Percentiles rank a stretch among this genome's conserved stretches.
Evolutionary conservation across 345 rosid genomes (phyloP).

Genomic region (Gossypium longicalyx): DNA sequence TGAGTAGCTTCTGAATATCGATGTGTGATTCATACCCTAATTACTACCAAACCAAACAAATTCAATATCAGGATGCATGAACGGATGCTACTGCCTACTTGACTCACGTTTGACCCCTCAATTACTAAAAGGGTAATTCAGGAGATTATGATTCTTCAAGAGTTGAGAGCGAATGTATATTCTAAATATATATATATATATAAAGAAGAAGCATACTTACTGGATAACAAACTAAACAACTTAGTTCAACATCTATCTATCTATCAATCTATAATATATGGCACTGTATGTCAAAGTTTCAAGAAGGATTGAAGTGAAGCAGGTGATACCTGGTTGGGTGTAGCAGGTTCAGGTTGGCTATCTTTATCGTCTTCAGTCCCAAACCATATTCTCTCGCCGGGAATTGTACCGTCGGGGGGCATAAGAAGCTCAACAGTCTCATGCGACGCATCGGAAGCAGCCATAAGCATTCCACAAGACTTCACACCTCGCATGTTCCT

Average conservation of each 20-base stretch:
- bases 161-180: slow-evolving; percentile 1
- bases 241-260: neutral
- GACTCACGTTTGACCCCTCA: neutral
- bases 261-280: neutral
- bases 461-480: slow-evolving; percentile 84
- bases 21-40: neutral
- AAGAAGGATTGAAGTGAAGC: neutral
- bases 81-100: neutral
- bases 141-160: neutral
- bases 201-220: neutral
- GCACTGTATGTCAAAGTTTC: neutral
- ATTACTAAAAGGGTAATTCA: neutral
- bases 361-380: slow-evolving; percentile 52
- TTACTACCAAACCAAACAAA: neutral
- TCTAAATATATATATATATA: neutral
- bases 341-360: slow-evolving; percentile 52
- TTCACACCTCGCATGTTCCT: slow-evolving; percentile 95
- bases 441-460: slow-evolving; percentile 80
- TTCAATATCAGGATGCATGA: neutral
- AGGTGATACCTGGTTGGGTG: slow-evolving; percentile 62
- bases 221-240: neutral
- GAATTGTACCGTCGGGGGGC: slow-evolving; percentile 66
- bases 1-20: neutral
- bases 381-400: slow-evolving; percentile 89
- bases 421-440: slow-evolving; percentile 75